Base-by-base conservation (phyloP, 2,329 filamentous ascomycete genomes). In the Thielaviopsis euricoi region DNA sequence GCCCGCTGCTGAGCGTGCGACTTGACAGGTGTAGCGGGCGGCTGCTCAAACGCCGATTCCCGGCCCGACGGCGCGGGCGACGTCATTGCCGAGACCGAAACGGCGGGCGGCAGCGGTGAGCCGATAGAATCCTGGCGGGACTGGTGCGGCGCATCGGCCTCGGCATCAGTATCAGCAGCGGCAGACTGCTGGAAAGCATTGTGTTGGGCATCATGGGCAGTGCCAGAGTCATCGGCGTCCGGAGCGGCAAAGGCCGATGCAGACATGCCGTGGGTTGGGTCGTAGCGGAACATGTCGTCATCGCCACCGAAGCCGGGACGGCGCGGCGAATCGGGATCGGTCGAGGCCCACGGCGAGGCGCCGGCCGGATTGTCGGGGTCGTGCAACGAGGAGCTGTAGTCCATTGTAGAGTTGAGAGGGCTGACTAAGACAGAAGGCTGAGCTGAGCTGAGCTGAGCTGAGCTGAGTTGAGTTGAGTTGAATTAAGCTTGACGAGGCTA, bases 301-400 rank as follows among this genome's bases (percentile, higher is more conserved):
- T 40, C 43, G 23, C 66, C 69, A 53, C 68, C 67, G 63, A 74
- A 62, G 58, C 69, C 63, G 61, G 67, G 69, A 64, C 78, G 78
- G 61, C 65, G 67, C 23, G 72, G 67, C 50, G 72, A 70, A 62
- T 73, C 72, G 62, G 72, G 72, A 59, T 71, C 70, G 29, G 78
- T 77, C 21, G 78, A 78, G 17, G 74, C 70, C 23, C 70, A 70
- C 5, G 78, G 78, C 33, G 78, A 80, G 61, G 71, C 72, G 59
- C 72, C 76, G 52, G 69, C 71, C 19, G 75, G 71, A 62, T 80
- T 73, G 52, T 81, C 79, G 55, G 71, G 70, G 63, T 81, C 78
- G 65, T 74, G 65, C 64, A 80, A 77, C 15, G 77, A 74, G 62
- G 77, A 68, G 67, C 74, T 76, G 68, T 81, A 82, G 69, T 82